phyloP scores from a whole-genome alignment of 2,329 filamentous ascomycete species.

The Metarhizium guizhouense region DNA sequence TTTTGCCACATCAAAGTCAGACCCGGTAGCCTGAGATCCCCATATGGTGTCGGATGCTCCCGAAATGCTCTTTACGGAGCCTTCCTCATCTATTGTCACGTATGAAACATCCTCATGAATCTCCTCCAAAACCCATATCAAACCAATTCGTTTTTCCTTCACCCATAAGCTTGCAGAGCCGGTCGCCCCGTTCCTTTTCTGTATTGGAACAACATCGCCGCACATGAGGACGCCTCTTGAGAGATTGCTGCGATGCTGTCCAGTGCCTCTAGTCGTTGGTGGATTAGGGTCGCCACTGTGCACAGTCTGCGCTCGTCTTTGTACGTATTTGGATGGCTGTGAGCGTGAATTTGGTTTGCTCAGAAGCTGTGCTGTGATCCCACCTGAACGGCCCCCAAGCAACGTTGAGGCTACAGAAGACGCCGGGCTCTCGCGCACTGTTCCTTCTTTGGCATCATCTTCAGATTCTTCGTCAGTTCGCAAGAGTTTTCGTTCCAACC shows the following conservation, averaged over 20 bases:
- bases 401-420: conserved; percentile 38
- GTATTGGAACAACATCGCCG: conserved; percentile 95
- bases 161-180: conserved; percentile 97
- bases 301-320: conserved; percentile 55
- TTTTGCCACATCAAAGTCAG: conserved; percentile 65
- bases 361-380: conserved; percentile 75
- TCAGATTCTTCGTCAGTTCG: conserved; percentile 33
- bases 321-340: conserved; percentile 42
- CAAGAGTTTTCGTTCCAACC: conserved; percentile 79
- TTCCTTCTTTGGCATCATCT: conserved; percentile 20
- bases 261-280: conserved; percentile 42
- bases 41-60: conserved; percentile 84
- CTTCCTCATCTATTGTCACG: conserved; percentile 68
- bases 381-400: conserved; percentile 59
- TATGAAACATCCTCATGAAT: conserved; percentile 89
- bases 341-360: conserved; percentile 65
- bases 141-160: conserved; percentile 86
- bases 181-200: conserved; percentile 85
- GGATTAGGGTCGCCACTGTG: conserved; percentile 47
- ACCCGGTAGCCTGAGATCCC: conserved; percentile 58
- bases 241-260: conserved; percentile 62
- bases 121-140: conserved; percentile 98
- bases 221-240: conserved; percentile 87
- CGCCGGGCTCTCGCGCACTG: conserved; percentile 25
- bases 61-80: conserved; percentile 57